Evolutionary conservation across 2,329 filamentous ascomycete genomes (phyloP), one percentile per base, ranked within the genome.

Genomic region (Teratosphaeria viscida): DNA sequence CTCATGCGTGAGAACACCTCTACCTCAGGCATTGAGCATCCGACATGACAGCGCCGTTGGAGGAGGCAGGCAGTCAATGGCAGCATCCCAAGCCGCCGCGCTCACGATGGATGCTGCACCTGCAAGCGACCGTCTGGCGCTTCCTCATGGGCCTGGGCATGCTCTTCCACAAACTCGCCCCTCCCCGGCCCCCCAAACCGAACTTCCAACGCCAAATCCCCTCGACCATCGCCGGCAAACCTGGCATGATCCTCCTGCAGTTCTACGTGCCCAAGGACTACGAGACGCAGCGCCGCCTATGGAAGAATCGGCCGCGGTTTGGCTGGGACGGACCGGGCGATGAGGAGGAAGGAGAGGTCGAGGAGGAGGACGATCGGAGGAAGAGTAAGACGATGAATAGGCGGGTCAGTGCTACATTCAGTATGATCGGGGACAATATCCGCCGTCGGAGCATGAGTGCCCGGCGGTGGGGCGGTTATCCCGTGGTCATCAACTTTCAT

Each of bases 91-190:
- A 67, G 52, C 60, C 54, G 55, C 64, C 65, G 12, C 76, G 76
- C 16, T 75, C 78, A 39, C 79, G 85, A 73, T 83, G 81, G 77
- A 79, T 83, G 67, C 79, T 89, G 11, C 80, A 81, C 59, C 65
- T 85, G 57, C 81, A 87, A 70, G 86, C 87, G 54, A 74, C 79
- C 32, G 81, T 85, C 70, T 88, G 85, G 85, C 81, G 87, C 57
- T 78, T 81, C 59, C 76, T 89, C 52, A 88, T 88, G 81, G 78
- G 78, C 60, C 79, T 88, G 59, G 86, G 85, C 68, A 88, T 89
- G 85, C 77, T 81, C 61, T 75, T 89, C 47, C 86, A 90, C 70
- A 81, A 79, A 58, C 74, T 85, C 61, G 81, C 85, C 0, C 74
- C 79, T 52, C 85, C 85, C 6, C 78, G 80, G 56, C 84, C 86